Percentiles rank a stretch among this genome's conserved stretches.
Evolutionary conservation across 352 stramenopile genomes (phyloP).

Genomic region (Phytophthora sojae): DNA sequence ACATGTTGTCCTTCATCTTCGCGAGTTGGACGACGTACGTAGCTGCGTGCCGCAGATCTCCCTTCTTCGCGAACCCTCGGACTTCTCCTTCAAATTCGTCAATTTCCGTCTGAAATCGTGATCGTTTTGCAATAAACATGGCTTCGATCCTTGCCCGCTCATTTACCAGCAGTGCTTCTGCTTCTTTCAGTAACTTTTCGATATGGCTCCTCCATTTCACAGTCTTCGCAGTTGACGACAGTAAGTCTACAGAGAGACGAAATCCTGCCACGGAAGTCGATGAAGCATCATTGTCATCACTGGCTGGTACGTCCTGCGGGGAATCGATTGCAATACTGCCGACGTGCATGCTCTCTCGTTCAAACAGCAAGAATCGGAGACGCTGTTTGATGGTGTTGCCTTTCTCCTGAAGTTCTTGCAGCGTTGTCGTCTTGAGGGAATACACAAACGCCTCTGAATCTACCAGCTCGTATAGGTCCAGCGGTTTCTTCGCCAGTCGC

Average conservation of each 20-base stretch:
- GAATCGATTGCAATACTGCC: constrained; percentile 14
- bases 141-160: constrained; percentile 76
- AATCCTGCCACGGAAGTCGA: constrained; percentile 7
- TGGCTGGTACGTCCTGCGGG: not conserved
- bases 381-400: constrained; percentile 61
- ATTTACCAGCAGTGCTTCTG: constrained; percentile 58
- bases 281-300: not conserved
- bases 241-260: constrained; percentile 47
- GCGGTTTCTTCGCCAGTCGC: constrained; percentile 62
- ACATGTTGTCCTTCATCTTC: constrained; percentile 77
- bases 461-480: constrained; percentile 80
- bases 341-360: constrained; percentile 52
- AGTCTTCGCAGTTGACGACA: constrained; percentile 70
- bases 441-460: constrained; percentile 67
- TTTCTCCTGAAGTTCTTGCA: constrained; percentile 59
- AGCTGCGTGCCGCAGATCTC: constrained; percentile 73
- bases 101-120: constrained; percentile 76
- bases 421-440: constrained; percentile 48
- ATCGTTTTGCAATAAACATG: constrained; percentile 73
- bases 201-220: constrained; percentile 76
- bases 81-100: constrained; percentile 81
- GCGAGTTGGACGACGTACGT: constrained; percentile 80
- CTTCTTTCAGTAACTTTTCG: constrained; percentile 57
- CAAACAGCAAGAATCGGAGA: constrained; percentile 73
- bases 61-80: constrained; percentile 76